Base-by-base conservation (phyloP, 1,284 basidiomycete species). In the Spongiforma sp. region DNA sequence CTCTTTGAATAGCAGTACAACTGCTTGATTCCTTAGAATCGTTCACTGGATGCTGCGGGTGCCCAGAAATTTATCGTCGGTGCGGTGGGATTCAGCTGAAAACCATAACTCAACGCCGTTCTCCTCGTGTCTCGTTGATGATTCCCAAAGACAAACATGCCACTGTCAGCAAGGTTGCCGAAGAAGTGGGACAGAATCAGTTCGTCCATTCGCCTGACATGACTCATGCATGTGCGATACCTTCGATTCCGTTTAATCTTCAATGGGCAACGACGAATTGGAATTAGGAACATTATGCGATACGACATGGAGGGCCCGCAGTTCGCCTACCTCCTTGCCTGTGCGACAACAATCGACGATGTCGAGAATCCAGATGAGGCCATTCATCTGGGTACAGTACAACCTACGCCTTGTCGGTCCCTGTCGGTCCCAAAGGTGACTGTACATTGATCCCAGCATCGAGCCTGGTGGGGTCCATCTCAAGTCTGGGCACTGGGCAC, bases 401-500 rank as follows among this genome's bases (percentile, higher is more conserved):
- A n/a, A n/a, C n/a, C n/a, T n/a, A n/a, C n/a, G n/a, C n/a, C n/a
- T n/a, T n/a, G n/a, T n/a, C n/a, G n/a, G n/a, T n/a, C n/a, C n/a
- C n/a, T n/a, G n/a, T n/a, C n/a, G n/a, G n/a, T n/a, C n/a, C n/a
- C n/a, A n/a, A n/a, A n/a, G n/a, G n/a, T n/a, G n/a, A n/a, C n/a
- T n/a, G n/a, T n/a, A n/a, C n/a, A n/a, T n/a, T n/a, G n/a, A n/a
- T n/a, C n/a, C n/a, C n/a, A n/a, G n/a, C n/a, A n/a, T n/a, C n/a
- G n/a, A n/a, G n/a, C n/a, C n/a, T n/a, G n/a, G n/a, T n/a, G n/a
- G n/a, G n/a, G n/a, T n/a, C n/a, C n/a, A n/a, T n/a, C n/a, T n/a
- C n/a, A n/a, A n/a, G n/a, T n/a, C 32, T 41, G 39, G 46, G 58
- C 58, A 64, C 28, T 57, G 65, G 46, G 61, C 39, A 60, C 68